Evolutionary conservation across 2,329 filamentous ascomycete species (phyloP).

Genomic region (Coleophoma crateriformis): DNA sequence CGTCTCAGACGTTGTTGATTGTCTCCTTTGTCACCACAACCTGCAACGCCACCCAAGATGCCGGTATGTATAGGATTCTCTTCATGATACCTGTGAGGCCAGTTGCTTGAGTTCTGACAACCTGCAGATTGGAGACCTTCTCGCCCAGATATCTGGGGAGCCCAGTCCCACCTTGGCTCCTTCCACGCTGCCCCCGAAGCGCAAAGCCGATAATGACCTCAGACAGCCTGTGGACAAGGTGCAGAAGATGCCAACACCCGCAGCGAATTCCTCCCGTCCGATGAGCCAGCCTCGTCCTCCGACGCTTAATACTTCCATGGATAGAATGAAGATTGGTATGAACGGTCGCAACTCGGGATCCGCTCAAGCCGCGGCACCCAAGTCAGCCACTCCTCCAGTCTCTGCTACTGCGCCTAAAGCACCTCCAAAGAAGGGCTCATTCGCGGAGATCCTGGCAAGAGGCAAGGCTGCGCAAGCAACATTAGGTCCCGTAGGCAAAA

Average conservation of each 20-base stretch:
- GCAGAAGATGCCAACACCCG: constrained; percentile 26
- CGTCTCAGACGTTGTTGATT: neutral
- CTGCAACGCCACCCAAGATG: neutral
- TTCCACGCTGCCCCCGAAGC: constrained; percentile 36
- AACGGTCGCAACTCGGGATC: constrained; percentile 5
- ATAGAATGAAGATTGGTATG: constrained; percentile 13
- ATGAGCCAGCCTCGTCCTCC: constrained; percentile 7
- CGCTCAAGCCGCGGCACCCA: constrained; percentile 2
- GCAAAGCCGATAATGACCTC: constrained; percentile 51
- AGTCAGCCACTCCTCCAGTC: constrained; percentile 18
- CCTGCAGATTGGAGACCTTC: constrained; percentile 47
- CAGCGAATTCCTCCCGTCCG: constrained; percentile 17
- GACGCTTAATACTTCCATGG: constrained; percentile 13
- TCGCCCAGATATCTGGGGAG: constrained; percentile 56
- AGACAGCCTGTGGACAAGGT: constrained; percentile 35
- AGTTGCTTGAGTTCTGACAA: constrained; percentile 11
- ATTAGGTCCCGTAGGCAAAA: constrained; percentile 60
- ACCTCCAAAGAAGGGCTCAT: constrained; percentile 67
- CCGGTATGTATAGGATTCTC: neutral
- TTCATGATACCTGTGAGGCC: neutral
- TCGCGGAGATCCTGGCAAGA: constrained; percentile 67
- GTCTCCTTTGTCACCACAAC: neutral
- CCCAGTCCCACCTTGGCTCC: constrained; percentile 30
- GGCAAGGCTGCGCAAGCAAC: constrained; percentile 60
- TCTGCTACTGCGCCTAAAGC: constrained; percentile 9